A percentile compares a stretch with the other conserved stretches of the same genome.
Conservation (phyloP, 2,329 filamentous ascomycete species). For the Sclerotinia nivalis region DNA sequence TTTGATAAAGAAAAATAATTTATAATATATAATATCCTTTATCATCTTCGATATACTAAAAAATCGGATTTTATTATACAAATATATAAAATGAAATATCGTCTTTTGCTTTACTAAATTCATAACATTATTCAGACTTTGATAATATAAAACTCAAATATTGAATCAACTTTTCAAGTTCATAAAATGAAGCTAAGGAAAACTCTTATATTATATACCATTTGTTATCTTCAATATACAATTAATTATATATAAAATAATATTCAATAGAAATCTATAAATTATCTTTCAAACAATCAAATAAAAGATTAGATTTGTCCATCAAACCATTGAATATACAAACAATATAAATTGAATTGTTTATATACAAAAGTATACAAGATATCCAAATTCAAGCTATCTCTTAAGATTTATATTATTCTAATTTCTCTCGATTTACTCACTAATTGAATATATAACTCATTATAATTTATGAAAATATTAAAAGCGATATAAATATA, state of each 20-base stretch:
- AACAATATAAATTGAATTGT: not conserved
- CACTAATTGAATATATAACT: not conserved
- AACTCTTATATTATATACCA: not conserved
- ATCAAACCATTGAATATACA: not conserved
- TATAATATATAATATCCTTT: not conserved
- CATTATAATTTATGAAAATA: not conserved
- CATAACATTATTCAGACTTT: not conserved
- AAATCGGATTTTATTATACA: not conserved
- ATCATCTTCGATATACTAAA: not conserved
- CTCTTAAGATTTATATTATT: not conserved
- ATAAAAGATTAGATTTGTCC: not conserved
- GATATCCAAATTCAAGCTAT: not conserved
- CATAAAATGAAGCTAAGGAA: not conserved
- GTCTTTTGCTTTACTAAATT: not conserved
- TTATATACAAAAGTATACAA: not conserved
- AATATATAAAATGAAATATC: too few relatives aligned
- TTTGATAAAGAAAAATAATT: not conserved
- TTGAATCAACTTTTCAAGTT: not conserved
- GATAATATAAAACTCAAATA: not conserved
- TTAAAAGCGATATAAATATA: too few relatives aligned
- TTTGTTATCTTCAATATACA: not conserved
- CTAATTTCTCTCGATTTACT: not conserved
- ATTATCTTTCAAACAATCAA: not conserved
- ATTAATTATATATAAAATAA: not conserved
- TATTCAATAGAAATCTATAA: not conserved